Base-by-base conservation (phyloP, 495 filamentous ascomycete species). In the Annulohypoxylon stygium region DNA sequence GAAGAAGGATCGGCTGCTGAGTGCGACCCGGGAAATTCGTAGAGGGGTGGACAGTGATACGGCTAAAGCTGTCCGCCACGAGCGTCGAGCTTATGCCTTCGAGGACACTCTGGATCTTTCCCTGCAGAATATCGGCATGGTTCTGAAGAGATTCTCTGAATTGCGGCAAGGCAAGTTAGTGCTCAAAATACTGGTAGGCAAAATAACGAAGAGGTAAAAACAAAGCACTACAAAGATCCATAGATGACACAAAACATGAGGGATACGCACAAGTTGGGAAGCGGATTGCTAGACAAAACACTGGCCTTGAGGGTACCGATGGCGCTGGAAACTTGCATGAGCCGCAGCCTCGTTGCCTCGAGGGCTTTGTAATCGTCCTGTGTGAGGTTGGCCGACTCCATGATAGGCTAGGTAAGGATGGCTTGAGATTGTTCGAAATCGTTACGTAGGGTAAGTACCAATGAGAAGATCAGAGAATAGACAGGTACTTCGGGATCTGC, bases 21-120 rank as follows among this genome's bases (percentile, higher is more conserved):
- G 88, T 90, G 48, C 89, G 89, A 10, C 90, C 88, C 9, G 93
- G 93, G 81, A 91, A 95, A 62, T 89, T 88, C 4, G 93, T 91
- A 3, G 89, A 86, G 1, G 93, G 93, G 79, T 94, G 93, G 53
- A 90, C 87, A 71, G 88, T 88, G 54, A 91, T 78, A 16, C 87
- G 87, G 59, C 84, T 81, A 48, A 94, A 86, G 54, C 92, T 85
- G 25, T 87, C 86, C 57, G 86, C 78, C 71, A 92, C 85, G 25
- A 87, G 84, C 62, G 20, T 23, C 20, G 20, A 23, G 20, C 83
- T 83, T 16, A 89, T 82, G 71, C 90, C 84, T 34, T 87, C 81
- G 55, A 90, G 87, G 69, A 92, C 83, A 33, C 83, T 85, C 51
- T 85, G 77, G 37, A 93, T 85, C 78, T 89, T 90, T 45, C 83